Percentiles rank a stretch among this genome's conserved stretches.
Conservation (phyloP, 768 basidiomycete species). For the Clathrus columnatus region DNA sequence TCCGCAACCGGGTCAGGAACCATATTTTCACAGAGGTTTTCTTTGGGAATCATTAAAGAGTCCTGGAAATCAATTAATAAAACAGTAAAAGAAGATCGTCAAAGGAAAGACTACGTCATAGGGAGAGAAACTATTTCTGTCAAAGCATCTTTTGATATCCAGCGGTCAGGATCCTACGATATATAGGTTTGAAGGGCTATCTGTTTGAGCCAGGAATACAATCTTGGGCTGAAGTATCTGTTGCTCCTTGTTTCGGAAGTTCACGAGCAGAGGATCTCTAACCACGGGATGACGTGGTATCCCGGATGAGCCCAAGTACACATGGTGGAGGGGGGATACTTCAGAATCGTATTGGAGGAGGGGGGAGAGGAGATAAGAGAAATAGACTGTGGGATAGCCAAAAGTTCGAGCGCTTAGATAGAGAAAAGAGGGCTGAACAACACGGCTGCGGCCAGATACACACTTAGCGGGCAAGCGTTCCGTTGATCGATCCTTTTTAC, state of each 20-base stretch:
- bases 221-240: background rate
- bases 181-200: background rate
- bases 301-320: background rate
- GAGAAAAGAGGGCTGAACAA: background rate
- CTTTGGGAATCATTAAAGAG: background rate
- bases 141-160: background rate
- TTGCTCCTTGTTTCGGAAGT: background rate
- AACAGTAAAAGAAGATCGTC: background rate
- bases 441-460: background rate
- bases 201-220: background rate
- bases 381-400: background rate
- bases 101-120: background rate
- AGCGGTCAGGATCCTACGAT: background rate
- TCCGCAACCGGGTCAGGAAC: background rate
- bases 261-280: background rate
- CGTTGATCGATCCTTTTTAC: background rate
- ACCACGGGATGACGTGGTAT: background rate
- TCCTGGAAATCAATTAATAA: background rate
- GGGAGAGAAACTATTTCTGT: background rate
- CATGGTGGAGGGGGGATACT: background rate
- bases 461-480: background rate
- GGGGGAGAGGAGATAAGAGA: background rate
- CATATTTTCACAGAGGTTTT: background rate
- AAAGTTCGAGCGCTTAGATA: background rate
- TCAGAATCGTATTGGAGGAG: background rate